Percentiles rank a stretch among this genome's conserved stretches.
phyloP scores from a whole-genome alignment of 2,329 filamentous ascomycete genomes.

The Ceratocystis alfenasii region DNA sequence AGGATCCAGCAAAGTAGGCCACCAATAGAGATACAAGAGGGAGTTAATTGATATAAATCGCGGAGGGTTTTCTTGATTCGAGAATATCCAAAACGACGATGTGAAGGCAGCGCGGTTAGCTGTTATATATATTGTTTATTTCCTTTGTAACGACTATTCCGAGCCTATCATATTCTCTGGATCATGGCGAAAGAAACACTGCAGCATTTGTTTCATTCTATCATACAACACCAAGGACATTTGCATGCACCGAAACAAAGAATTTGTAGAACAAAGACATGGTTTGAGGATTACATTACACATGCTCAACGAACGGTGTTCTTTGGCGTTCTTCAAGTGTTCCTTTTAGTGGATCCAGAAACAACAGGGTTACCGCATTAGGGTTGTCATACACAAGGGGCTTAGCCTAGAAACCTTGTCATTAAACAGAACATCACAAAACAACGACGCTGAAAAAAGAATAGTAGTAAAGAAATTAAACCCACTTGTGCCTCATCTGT shows the following conservation, averaged over 20 bases:
- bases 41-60: too few species aligned
- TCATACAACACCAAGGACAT: not conserved
- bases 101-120: not conserved
- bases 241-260: conserved; percentile 3
- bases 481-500: not conserved
- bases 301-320: not conserved
- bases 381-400: not conserved
- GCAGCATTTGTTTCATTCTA: not conserved
- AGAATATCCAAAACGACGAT: too few species aligned
- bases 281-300: not conserved
- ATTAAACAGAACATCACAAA: not conserved
- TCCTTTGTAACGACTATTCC: not conserved
- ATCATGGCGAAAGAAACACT: not conserved
- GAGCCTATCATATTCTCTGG: not conserved
- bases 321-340: not conserved
- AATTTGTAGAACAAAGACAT: conserved; percentile 1
- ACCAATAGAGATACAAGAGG: too few species aligned
- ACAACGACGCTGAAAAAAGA: not conserved
- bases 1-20: too few species aligned
- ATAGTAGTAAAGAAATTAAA: not conserved
- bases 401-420: not conserved
- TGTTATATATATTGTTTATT: not conserved
- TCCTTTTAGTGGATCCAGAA: too few species aligned
- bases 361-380: not conserved
- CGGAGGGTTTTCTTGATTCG: too few species aligned